Conservation (phyloP, 805 yeast species). For the Cyberlindnera subsufficiens region DNA sequence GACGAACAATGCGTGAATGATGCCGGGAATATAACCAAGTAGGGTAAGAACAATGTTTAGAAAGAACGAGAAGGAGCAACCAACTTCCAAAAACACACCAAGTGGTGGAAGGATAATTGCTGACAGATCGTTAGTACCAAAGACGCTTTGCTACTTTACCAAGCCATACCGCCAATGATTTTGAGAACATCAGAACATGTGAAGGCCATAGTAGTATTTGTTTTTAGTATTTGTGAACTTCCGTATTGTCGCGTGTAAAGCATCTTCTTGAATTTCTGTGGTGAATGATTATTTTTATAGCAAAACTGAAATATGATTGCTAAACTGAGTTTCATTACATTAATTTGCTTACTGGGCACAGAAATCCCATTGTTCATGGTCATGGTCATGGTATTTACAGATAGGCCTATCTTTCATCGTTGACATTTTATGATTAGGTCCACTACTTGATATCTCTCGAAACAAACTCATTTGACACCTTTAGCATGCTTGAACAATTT, state of each 20-base stretch:
- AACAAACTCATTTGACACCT: constrained; percentile 35
- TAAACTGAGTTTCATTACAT: neutral
- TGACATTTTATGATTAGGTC: neutral
- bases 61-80: constrained; percentile 31
- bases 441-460: neutral
- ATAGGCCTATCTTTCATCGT: neutral
- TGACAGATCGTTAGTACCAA: neutral
- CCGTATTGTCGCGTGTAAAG: neutral
- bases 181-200: constrained; percentile 45
- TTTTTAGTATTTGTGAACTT: neutral
- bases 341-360: neutral
- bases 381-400: neutral
- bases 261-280: neutral
- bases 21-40: constrained; percentile 71
- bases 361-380: neutral
- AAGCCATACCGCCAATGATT: constrained; percentile 28
- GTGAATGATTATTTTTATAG: neutral
- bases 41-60: constrained; percentile 54
- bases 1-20: constrained; percentile 53
- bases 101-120: constrained; percentile 52
- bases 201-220: constrained; percentile 33
- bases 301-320: too few relatives aligned
- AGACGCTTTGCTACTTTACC: too few relatives aligned
- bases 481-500: constrained; percentile 76
- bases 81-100: constrained; percentile 51